Evolutionary conservation across 148 eudicot species (phyloP).

Genomic region (Dysphania ambrosioides): DNA sequence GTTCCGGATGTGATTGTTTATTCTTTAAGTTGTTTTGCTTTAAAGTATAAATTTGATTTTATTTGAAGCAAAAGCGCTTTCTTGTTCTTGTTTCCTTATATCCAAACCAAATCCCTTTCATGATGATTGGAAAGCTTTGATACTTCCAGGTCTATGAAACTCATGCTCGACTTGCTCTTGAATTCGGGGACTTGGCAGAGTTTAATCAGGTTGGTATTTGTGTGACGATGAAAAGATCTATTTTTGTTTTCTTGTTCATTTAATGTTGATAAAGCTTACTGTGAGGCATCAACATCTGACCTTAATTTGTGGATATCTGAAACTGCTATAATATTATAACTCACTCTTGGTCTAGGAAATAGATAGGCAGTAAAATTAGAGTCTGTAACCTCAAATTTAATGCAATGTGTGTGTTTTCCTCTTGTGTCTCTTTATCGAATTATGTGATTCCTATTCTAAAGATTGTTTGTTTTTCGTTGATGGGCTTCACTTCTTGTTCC

Average conservation of each 20-base stretch:
- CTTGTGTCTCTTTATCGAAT: background rate
- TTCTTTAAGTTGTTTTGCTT: background rate
- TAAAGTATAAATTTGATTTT: background rate
- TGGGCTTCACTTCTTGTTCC: background rate
- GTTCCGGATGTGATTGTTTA: background rate
- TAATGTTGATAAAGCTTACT: background rate
- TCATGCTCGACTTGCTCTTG: slow-evolving; percentile 93
- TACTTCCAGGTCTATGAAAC: slow-evolving; percentile 83
- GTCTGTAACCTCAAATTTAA: background rate
- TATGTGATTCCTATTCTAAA: background rate
- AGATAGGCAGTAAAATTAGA: background rate
- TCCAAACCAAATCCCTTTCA: background rate
- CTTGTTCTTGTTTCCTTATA: background rate
- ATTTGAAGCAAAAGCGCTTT: background rate
- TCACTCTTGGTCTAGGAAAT: background rate
- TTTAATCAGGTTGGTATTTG: slow-evolving; percentile 70
- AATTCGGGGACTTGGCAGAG: slow-evolving; percentile 92
- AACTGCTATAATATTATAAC: background rate
- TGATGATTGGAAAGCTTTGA: slow-evolving; percentile 3
- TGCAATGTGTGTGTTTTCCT: background rate
- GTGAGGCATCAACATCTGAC: background rate
- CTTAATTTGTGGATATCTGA: no score
- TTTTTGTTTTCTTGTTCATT: background rate
- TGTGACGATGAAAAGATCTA: background rate
- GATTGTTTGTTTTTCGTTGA: background rate